Evolutionary conservation across 202 grass and related monocot species (phyloP), one percentile per base, ranked within the genome.

Genomic region (Cymbopogon flexuosus): DNA sequence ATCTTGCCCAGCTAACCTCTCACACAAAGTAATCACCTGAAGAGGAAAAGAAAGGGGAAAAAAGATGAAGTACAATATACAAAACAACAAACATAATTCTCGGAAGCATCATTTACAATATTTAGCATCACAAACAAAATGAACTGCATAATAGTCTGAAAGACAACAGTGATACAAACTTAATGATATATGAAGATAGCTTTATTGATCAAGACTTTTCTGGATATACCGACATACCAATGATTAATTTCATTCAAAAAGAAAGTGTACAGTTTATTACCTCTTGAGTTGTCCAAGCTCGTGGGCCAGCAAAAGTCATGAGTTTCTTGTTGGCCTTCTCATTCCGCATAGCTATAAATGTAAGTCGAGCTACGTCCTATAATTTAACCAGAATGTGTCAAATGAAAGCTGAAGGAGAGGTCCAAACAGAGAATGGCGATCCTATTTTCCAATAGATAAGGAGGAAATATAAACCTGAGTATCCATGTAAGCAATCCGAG

Each of bases 281-380:
- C 92, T 98, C 95, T 89, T 98, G 95, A 73, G 90, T 93, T 72
- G 94, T 97, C 94, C 94, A 97, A 49, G 94, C 87, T 62, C 95
- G 95, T 76, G 95, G 92, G 85, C 95, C 95, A 22, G 95, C 90
- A 87, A 98, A 94, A 57, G 90, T 93, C 64, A 98, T 42, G 62
- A 94, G 86, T 73, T 93, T 89, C 65, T 93, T 93, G 62, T 77
- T 84, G 31, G 84, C 70, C 81, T 94, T 98, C 82, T 98, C 88
- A 40, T 91, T 98, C 35, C 90, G 84, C 84, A 94, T 80, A 31
- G 92, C 95, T 83, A 98, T 85, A 93, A 98, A 98, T 80, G 95
- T 89, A 75, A 98, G 65, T 15, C 92, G 85, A 86, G 92, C 90
- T 83, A 98, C 81, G 27, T 98, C 92, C 95, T 98, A 84, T 43